Evolutionary conservation across 106 monocot genomes (phyloP).

Genomic region (Allium fistulosum): DNA sequence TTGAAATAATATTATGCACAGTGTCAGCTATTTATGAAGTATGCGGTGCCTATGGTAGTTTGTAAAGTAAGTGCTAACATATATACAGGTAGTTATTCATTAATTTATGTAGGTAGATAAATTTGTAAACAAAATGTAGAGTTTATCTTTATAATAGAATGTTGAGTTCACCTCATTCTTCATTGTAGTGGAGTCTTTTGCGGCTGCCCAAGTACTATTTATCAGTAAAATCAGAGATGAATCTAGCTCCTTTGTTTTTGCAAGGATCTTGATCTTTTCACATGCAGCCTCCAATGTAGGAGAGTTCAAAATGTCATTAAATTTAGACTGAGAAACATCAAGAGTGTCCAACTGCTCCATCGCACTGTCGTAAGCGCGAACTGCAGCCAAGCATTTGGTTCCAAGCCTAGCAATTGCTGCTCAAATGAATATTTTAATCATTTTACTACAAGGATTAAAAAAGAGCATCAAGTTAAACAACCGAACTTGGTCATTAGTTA

Average conservation of each 20-base stretch:
- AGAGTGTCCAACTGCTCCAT: constrained; percentile 49
- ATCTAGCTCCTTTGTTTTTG: constrained; percentile 91
- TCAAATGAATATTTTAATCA: background rate
- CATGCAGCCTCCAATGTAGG: constrained; percentile 70
- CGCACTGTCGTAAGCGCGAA: constrained; percentile 75
- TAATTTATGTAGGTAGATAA: too few species aligned
- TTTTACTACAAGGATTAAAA: too few species aligned
- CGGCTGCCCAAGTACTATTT: constrained; percentile 69
- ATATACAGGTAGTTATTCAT: too few species aligned
- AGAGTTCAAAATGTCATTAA: constrained; percentile 82
- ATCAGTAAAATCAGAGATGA: constrained; percentile 88
- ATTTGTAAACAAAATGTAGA: too few species aligned
- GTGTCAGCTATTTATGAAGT: too few species aligned
- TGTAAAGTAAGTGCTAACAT: too few species aligned
- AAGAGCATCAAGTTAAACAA: too few species aligned
- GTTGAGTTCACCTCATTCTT: constrained; percentile 48
- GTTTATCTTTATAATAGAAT: too few species aligned
- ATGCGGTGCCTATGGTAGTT: too few species aligned
- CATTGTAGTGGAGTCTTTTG: constrained; percentile 76
- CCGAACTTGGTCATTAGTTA: too few species aligned
- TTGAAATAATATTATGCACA: too few species aligned
- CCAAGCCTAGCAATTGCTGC: constrained; percentile 79
- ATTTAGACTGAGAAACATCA: constrained; percentile 68
- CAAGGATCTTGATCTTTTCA: constrained; percentile 69
- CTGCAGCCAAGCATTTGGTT: constrained; percentile 80